These are phyloP conservation scores for Ogataea methanolica DNA, from an alignment of 805 yeast species.

Conservation along the genomic window DNA sequence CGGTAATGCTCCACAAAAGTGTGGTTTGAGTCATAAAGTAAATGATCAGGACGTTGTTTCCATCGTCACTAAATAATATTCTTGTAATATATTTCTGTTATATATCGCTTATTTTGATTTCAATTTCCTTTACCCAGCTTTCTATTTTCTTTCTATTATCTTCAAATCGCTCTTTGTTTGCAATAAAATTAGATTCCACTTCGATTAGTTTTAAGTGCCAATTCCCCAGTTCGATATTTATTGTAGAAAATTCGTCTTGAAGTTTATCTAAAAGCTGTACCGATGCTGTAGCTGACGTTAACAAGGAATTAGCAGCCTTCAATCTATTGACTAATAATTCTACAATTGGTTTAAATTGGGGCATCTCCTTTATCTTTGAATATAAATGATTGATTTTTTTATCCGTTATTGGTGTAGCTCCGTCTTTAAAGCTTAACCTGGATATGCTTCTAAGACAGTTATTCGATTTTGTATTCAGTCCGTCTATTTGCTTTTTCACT, in stretches of 20 bases:
- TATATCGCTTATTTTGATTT: conserved; percentile 2
- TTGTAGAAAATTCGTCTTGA: conserved; percentile 10
- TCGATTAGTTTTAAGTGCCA: conserved; percentile 22
- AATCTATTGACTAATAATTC: conserved; percentile 16
- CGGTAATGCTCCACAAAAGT: conserved; percentile 87
- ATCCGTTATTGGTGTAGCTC: conserved; percentile 13
- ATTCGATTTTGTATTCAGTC: conserved; percentile 7
- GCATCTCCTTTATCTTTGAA: conserved; percentile 13
- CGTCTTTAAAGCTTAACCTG: conserved; percentile 4
- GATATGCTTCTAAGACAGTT: conserved; percentile 6
- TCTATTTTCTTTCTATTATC: conserved; percentile 11
- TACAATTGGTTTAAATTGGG: conserved; percentile 15
- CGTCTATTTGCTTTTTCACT: conserved; percentile 11
- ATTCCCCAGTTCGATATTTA: conserved; percentile 12
- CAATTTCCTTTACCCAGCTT: conserved; percentile 9
- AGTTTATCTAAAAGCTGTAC: conserved; percentile 11
- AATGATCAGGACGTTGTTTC: conserved; percentile 95
- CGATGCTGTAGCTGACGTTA: conserved; percentile 5
- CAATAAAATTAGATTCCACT: conserved; percentile 13
- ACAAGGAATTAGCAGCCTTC: conserved; percentile 14
- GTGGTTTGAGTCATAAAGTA: conserved; percentile 80
- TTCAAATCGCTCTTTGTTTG: conserved; percentile 6
- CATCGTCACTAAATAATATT: conserved; percentile 70
- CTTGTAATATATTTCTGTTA: not conserved
- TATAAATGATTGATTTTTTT: conserved; percentile 17